A percentile compares a stretch with the other conserved stretches of the same genome.
Conservation (phyloP, 108 stramenopile genomes). For the Aurantiochytrium sp. region DNA sequence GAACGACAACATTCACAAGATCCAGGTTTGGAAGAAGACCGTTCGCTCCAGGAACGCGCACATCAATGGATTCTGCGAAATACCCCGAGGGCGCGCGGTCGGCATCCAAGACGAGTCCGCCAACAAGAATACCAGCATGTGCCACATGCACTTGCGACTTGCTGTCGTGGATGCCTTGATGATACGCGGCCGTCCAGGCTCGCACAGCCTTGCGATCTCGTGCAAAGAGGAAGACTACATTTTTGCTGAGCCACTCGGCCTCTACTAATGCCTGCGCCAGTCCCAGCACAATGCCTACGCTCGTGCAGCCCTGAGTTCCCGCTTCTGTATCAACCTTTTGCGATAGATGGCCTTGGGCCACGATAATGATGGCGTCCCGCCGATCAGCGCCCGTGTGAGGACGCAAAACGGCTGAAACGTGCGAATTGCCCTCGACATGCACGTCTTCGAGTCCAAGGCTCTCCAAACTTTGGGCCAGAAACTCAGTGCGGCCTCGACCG, state of each 20-base stretch:
- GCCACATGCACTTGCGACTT: not conserved
- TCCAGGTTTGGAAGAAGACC: not conserved
- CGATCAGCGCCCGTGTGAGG: not conserved
- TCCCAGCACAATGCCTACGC: not conserved
- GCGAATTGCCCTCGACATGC: not conserved
- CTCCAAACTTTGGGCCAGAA: not conserved
- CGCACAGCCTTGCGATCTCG: not conserved
- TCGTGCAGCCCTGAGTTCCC: not conserved
- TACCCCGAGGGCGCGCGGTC: not conserved
- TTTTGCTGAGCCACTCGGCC: slow-evolving; percentile 1
- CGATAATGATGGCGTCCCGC: not conserved
- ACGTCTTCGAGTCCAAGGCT: not conserved
- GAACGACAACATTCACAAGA: not conserved
- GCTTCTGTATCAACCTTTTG: no score
- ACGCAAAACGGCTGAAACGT: not conserved
- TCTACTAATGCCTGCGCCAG: not conserved
- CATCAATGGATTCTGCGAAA: not conserved
- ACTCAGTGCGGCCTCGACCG: not conserved
- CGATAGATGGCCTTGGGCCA: not conserved
- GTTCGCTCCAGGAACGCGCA: not conserved
- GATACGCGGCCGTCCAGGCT: not conserved
- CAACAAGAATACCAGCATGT: not conserved
- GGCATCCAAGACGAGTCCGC: not conserved
- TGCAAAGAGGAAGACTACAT: not conserved
- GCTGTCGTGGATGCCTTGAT: not conserved